These are phyloP conservation scores for Filobasidium floriforme DNA, from an alignment of 768 basidiomycete genomes.

Conservation along the genomic window DNA sequence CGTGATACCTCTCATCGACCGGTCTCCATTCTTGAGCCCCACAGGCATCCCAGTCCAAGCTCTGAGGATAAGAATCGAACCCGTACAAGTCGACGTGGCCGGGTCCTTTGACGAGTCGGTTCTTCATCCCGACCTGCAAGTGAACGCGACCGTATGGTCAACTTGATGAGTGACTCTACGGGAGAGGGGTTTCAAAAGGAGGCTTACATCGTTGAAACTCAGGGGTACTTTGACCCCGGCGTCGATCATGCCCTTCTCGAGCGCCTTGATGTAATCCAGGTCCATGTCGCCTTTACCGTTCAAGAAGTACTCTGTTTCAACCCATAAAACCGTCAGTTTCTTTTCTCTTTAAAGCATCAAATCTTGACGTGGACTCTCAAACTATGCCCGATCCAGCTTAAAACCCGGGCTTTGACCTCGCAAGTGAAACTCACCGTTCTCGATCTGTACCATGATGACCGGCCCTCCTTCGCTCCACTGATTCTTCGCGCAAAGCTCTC, in stretches of 20 bases:
- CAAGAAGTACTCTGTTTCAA: constrained; percentile 16
- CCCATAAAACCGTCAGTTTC: neutral
- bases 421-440: constrained; percentile 27
- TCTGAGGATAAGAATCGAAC: constrained; percentile 27
- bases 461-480: constrained; percentile 24
- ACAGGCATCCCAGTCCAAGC: constrained; percentile 4
- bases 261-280: constrained; percentile 52
- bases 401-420: too few relatives aligned
- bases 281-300: constrained; percentile 14
- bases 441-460: constrained; percentile 24
- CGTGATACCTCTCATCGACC: constrained; percentile 12
- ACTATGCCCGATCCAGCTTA: too few relatives aligned
- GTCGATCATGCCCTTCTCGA: constrained; percentile 54
- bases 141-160: neutral
- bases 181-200: too few relatives aligned
- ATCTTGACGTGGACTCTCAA: neutral
- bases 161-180: too few relatives aligned
- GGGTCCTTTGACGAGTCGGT: constrained; percentile 63
- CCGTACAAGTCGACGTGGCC: constrained; percentile 72
- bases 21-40: constrained; percentile 7
- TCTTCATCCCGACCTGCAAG: constrained; percentile 8
- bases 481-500: constrained; percentile 17
- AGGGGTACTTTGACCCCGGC: constrained; percentile 54
- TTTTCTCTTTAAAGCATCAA: neutral
- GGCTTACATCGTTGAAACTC: constrained; percentile 68